These are phyloP conservation scores for Henckelia pumila DNA, from an alignment of 257 asterid genomes.

Conservation along the genomic window DNA sequence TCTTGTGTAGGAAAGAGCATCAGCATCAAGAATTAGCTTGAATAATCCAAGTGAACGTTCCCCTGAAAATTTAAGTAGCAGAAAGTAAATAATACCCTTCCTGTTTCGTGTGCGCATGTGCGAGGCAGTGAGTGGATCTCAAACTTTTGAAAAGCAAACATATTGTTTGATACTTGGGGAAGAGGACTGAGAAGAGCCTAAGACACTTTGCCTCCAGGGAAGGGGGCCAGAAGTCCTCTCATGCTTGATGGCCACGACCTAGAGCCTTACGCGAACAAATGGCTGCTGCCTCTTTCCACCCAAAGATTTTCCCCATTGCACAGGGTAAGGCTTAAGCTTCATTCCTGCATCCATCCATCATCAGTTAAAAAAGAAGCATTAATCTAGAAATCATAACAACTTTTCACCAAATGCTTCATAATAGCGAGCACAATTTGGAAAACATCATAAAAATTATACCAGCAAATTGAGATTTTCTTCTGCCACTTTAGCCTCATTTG, in stretches of 20 bases:
- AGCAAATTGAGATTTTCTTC: too few species aligned
- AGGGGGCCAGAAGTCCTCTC: neutral
- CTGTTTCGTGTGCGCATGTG: neutral
- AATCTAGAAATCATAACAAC: neutral
- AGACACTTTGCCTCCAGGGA: neutral
- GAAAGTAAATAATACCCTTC: neutral
- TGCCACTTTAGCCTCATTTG: too few species aligned
- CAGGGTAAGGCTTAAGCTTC: neutral
- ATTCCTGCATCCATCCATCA: conserved; percentile 22
- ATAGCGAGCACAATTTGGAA: neutral
- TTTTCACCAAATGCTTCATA: neutral
- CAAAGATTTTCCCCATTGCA: conserved; percentile 1
- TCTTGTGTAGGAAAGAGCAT: neutral
- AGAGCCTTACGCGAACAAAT: conserved; percentile 9
- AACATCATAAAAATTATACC: neutral
- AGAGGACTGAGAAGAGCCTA: neutral
- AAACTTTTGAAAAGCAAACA: neutral
- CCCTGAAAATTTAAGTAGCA: neutral
- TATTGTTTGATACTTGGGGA: neutral
- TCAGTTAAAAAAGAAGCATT: neutral
- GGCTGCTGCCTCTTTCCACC: conserved; percentile 19
- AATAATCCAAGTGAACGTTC: neutral
- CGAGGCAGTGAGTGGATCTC: neutral
- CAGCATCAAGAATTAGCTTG: neutral
- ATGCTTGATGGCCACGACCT: neutral